These are phyloP conservation scores for Bidens hawaiensis DNA, from an alignment of 140 eudicot species.

Conservation along the genomic window DNA sequence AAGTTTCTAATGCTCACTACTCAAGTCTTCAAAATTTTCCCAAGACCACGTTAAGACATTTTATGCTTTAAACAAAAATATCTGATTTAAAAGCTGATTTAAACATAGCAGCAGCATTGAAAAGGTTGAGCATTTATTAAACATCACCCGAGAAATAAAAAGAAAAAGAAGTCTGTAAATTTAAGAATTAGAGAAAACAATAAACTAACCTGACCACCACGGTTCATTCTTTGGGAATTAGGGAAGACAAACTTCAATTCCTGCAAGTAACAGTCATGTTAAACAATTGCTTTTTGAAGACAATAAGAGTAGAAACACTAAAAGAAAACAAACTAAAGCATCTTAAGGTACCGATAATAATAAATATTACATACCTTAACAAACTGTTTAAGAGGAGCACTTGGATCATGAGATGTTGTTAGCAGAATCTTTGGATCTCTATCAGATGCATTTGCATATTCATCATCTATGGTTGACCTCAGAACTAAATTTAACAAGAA, in stretches of 20 bases:
- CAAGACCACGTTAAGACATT: not conserved
- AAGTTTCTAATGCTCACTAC: too few relatives aligned
- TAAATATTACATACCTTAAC: constrained; percentile 54
- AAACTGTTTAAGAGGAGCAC: constrained; percentile 92
- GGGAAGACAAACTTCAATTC: constrained; percentile 90
- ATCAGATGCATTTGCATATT: constrained; percentile 79
- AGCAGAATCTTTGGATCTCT: constrained; percentile 86
- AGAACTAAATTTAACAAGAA: constrained; percentile 50
- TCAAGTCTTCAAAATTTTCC: not conserved
- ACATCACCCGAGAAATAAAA: too few relatives aligned
- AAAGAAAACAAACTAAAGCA: not conserved
- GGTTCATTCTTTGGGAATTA: constrained; percentile 81
- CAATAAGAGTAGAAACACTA: not conserved
- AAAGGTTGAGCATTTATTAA: not conserved
- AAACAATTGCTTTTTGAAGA: not conserved
- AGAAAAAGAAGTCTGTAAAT: too few relatives aligned
- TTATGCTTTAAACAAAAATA: too few relatives aligned
- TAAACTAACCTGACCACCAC: constrained; percentile 94
- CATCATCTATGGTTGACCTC: constrained; percentile 81
- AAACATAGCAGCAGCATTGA: too few relatives aligned
- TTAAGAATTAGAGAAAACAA: too few relatives aligned
- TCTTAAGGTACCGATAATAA: not conserved
- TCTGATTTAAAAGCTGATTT: too few relatives aligned
- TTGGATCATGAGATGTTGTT: constrained; percentile 87
- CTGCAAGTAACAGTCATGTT: constrained; percentile 35